Percentiles rank a stretch among this genome's conserved stretches.
Conservation (phyloP, 257 asterid species). For the Pogostemon cablin region DNA sequence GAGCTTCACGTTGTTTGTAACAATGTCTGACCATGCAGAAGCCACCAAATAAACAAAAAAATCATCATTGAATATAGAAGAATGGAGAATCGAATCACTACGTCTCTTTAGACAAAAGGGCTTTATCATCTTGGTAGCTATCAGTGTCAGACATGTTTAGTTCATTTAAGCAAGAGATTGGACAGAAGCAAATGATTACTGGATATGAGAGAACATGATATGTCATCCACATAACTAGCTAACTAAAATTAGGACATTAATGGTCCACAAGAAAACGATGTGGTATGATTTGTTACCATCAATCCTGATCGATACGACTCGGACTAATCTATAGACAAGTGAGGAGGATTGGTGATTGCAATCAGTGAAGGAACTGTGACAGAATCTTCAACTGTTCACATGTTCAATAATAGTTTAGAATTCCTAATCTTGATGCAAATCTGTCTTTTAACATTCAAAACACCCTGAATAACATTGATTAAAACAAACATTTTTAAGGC, state of each 20-base stretch:
- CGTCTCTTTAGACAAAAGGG: not conserved
- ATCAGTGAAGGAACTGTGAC: not conserved
- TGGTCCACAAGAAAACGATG: not conserved
- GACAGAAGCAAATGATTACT: not conserved
- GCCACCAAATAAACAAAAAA: not conserved
- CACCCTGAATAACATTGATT: not conserved
- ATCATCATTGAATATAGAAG: not conserved
- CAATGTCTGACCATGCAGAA: slow-evolving; percentile 42
- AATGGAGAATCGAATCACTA: not conserved
- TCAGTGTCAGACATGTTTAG: not conserved
- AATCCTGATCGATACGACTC: not conserved
- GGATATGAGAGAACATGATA: slow-evolving; percentile 11
- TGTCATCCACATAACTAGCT: not conserved
- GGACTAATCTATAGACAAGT: not conserved
- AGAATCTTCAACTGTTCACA: not conserved
- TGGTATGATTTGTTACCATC: not conserved
- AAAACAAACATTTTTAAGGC: not conserved
- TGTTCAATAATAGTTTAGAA: not conserved
- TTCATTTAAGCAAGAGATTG: not conserved
- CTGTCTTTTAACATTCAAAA: not conserved
- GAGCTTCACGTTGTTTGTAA: slow-evolving; percentile 57
- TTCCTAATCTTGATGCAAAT: not conserved
- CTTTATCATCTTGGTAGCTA: not conserved
- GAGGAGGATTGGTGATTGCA: no score
- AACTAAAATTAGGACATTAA: not conserved